A percentile compares a stretch with the other conserved stretches of the same genome.
These are phyloP conservation scores for Aspergillus amoenus DNA, from an alignment of 2,329 filamentous ascomycete genomes.

Conservation along the genomic window DNA sequence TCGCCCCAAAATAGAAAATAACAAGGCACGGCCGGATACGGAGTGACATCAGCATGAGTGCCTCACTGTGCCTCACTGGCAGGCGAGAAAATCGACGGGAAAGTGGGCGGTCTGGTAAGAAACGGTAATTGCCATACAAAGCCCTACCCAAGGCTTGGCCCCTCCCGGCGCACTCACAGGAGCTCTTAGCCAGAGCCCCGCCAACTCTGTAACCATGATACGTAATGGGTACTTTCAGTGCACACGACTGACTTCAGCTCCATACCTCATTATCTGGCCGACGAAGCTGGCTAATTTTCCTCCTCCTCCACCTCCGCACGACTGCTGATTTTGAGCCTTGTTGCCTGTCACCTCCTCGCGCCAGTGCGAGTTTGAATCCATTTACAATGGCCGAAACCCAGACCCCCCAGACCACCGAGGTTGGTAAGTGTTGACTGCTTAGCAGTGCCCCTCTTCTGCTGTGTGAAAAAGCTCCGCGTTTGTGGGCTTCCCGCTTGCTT, in stretches of 20 bases:
- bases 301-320: slow-evolving; percentile 21
- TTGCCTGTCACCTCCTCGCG: slow-evolving; percentile 19
- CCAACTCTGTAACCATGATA: slow-evolving; percentile 17
- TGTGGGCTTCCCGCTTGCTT: slow-evolving; percentile 33
- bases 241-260: slow-evolving; percentile 30
- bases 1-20: too few species aligned
- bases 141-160: slow-evolving; percentile 15
- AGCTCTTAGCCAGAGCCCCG: slow-evolving; percentile 22
- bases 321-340: slow-evolving; percentile 16
- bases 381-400: slow-evolving; percentile 38
- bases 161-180: not conserved
- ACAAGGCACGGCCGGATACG: too few species aligned
- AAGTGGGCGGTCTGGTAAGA: slow-evolving; percentile 10
- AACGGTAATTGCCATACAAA: slow-evolving; percentile 16
- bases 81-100: slow-evolving; percentile 2
- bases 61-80: not conserved
- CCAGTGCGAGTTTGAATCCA: slow-evolving; percentile 25
- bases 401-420: slow-evolving; percentile 30
- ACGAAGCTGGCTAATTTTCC: slow-evolving; percentile 17
- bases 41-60: too few species aligned
- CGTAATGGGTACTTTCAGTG: slow-evolving; percentile 15
- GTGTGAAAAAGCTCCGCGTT: slow-evolving; percentile 32
- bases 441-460: slow-evolving; percentile 19
- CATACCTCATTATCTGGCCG: not conserved
- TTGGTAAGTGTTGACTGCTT: slow-evolving; percentile 36